Base-by-base conservation (phyloP, 2,329 filamentous ascomycete species). In the Peltaster fructicola region DNA sequence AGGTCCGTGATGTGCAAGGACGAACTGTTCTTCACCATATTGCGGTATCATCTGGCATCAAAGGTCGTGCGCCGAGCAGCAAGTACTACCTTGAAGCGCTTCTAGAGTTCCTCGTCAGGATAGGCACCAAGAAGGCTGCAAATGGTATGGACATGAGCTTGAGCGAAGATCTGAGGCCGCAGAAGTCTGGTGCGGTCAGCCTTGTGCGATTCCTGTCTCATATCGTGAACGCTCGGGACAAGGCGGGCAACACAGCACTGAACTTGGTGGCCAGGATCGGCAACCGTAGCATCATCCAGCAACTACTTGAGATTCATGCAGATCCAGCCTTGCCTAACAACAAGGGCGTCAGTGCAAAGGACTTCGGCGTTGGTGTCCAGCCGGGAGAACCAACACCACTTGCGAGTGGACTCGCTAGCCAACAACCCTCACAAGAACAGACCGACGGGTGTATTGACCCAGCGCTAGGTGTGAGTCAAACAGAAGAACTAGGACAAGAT, bases 21-120 rank as follows among this genome's bases (percentile, higher is more conserved):
- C 67, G 88, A 17, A 95, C 85, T 0, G 82, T 95, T 8, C 59
- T 98, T 13, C 88, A 98, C 45, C 88, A 98, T 45, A 95, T 98
- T 40, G 84, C 88, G 4, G 72, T 95, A 16, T 90, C 88, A 9
- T 93, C 84, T 33, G 88, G 84, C 5, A 88, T 95, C 41, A 92
- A 92, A 47, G 85, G 85, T 5, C 72, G 88, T 23, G 84, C 80
- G 30, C 73, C 80, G 20, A 85, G 88, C 12, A 91, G 82, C 47
- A 79, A 85, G 36, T 93, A 95, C 48, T 98, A 98, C 42, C 68
- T 98, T 2, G 88, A 98, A 52, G 85, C 81, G 14, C 62, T 98
- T 7, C 61, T 98, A 1, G 85, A 93, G 45, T 95, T 90, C 59
- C 77, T 95, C 8, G 84, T 95, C 3, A 73, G 84, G 17, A 81